Evolutionary conservation across 306 rosid genomes (phyloP), one percentile per base, ranked within the genome.

Genomic region (Trifolium fragiferum): DNA sequence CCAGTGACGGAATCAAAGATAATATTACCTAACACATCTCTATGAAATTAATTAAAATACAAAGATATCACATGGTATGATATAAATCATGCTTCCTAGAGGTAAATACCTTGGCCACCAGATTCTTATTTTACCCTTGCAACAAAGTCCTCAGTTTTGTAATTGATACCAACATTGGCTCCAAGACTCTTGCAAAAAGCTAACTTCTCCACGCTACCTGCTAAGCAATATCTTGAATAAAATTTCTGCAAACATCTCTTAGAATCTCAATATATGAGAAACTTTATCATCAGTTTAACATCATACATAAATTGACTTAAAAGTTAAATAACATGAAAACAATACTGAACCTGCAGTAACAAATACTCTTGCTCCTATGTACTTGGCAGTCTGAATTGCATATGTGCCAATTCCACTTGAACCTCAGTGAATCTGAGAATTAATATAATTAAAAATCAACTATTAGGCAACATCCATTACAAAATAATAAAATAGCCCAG

Each of bases 331-430:
- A 35, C 10, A 62, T 14, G 54, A 41, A 74, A 58, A 57, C 15
- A 21, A 7, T 0, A 66, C 54, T 27, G 64, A 74, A 90, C 97
- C 98, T 84, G 98, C 97, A 43, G 97, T 91, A 66, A 87, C 85
- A 85, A 91, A 83, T 2, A 93, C 98, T 82, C 72, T 83, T 27
- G 76, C 87, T 68, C 98, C 96, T 10, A 9, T 71, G 78, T 84
- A 81, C 73, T 91, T 91, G 10, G 97, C 98, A 23, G 88, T 87
- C 85, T 93, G 97, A 90, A 93, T 88, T 1, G 98, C 94, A 84
- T 91, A 93, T 65, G 94, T 90, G 11, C 97, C 98, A 11, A 93
- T 93, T 76, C 97, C 97, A 72, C 98, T 87, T 14, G 98, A 91
- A 49, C 97, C 98, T 68, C 97, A 97, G 81, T 91, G 97, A 79